Base-by-base conservation (phyloP, 768 basidiomycete genomes). In the Termitomyces sp. region DNA sequence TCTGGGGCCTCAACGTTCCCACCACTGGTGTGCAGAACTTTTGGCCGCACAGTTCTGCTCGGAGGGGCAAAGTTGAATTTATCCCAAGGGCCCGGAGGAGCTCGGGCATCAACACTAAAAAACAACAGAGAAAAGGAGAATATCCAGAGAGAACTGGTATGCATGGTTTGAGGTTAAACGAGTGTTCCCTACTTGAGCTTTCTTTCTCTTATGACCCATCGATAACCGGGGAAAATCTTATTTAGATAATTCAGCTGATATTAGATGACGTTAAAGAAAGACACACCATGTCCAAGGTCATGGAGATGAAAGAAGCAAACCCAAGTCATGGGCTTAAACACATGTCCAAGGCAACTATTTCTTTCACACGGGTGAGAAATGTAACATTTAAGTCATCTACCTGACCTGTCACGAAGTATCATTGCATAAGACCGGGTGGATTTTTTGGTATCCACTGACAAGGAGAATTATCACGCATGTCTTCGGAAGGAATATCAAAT, bases 11-110 rank as follows among this genome's bases (percentile, higher is more conserved):
- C 49, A 11, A 75, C 72, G 0, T 47, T n/a, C 3, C 73, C 74
- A 42, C 61, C 54, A 5, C 63, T 53, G 5, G 61, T 55, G 45
- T 64, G 65, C 11, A 75, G 52, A n/a, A 61, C 58, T n/a, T 56
- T 61, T 10, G 76, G 75, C 12, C 55, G 58, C 4, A 76, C 70
- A 16, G 55, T 66, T 39, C 68, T 68, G 14, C 66, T 67, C 0
- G 62, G 46, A 3, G 76, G 76, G 1, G 76, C 75, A 41, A 65
- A 73, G 56, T 76, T 77, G 62, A 77, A 78, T 14, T 58, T 59
- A 58, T 78, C 76, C 76, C 76, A 77, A 49, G 75, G 72, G 17
- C 76, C 76, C 32, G 56, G 50, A 1, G 76, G 76, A 10, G 75
- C 76, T 39, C 66, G 45, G 11, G 63, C 67, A 40, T 42, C 17